Percentiles rank a stretch among this genome's conserved stretches.
These are phyloP conservation scores for Cladosporium sphaerospermum DNA, from an alignment of 2,329 filamentous ascomycete genomes.

Conservation along the genomic window DNA sequence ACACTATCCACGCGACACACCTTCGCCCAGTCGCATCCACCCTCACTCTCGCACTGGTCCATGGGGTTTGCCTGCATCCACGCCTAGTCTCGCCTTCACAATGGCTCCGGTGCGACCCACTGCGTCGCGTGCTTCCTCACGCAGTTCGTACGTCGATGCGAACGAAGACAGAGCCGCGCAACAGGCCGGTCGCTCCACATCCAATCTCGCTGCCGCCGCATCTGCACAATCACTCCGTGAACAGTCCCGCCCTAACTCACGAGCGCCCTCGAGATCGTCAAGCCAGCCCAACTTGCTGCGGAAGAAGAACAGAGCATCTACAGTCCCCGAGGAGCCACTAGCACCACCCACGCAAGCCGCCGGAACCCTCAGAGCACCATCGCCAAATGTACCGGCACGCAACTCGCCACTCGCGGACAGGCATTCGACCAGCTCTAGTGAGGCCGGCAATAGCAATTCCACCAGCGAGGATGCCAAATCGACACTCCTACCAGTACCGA, in stretches of 20 bases:
- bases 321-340: slow-evolving; percentile 1
- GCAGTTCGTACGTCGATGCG: slow-evolving; percentile 18
- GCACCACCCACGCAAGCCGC: not conserved
- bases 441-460: slow-evolving; percentile 2
- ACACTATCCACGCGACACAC: not conserved
- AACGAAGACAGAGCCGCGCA: slow-evolving; percentile 20
- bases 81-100: not conserved
- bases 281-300: slow-evolving; percentile 16
- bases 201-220: slow-evolving; percentile 28
- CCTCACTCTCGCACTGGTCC: not conserved
- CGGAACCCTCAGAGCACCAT: not conserved
- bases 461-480: slow-evolving; percentile 4
- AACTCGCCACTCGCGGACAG: slow-evolving; percentile 6
- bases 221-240: slow-evolving; percentile 31
- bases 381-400: slow-evolving; percentile 5
- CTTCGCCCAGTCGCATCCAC: not conserved
- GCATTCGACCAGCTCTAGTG: slow-evolving; percentile 12
- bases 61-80: not conserved
- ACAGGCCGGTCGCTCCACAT: slow-evolving; percentile 30
- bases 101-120: slow-evolving; percentile 8
- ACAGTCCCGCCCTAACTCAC: slow-evolving; percentile 18
- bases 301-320: slow-evolving; percentile 13
- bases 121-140: slow-evolving; percentile 12
- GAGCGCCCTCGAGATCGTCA: slow-evolving; percentile 10
- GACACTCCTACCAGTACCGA: not conserved